Conservation (phyloP, 73 alveolate species). For the Tetrahymena borealis region DNA sequence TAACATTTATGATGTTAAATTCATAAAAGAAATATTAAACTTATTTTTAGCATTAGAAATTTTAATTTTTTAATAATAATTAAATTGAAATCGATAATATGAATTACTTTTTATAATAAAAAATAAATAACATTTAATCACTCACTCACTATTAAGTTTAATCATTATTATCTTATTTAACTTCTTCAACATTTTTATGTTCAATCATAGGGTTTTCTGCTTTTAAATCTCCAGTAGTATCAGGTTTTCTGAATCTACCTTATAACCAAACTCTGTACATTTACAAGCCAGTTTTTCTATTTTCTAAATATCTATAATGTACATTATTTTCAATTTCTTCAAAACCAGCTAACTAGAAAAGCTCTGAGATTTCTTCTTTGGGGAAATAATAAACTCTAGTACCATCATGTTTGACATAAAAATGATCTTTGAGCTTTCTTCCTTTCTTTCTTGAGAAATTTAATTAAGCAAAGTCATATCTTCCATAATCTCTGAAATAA, state of each 20-base stretch:
- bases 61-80: no score
- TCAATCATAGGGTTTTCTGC: background rate
- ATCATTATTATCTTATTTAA: background rate
- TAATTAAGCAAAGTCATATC: constrained; percentile 88
- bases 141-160: no score
- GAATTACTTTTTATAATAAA: no score
- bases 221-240: background rate
- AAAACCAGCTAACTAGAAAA: constrained; percentile 75
- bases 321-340: constrained; percentile 62
- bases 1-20: no score
- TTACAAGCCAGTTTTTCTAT: constrained; percentile 78
- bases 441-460: constrained; percentile 75
- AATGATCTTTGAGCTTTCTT: constrained; percentile 78
- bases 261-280: constrained; percentile 85
- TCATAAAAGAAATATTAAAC: no score
- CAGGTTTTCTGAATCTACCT: constrained; percentile 36
- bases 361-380: constrained; percentile 60
- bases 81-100: no score
- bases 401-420: constrained; percentile 82
- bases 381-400: constrained; percentile 86
- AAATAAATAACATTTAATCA: no score
- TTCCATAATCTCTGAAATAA: constrained; percentile 92
- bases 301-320: constrained; percentile 84
- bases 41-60: no score
- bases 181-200: background rate